Evolutionary conservation across 768 basidiomycete species (phyloP).

Genomic region (Dacryopinax primogenitus): DNA sequence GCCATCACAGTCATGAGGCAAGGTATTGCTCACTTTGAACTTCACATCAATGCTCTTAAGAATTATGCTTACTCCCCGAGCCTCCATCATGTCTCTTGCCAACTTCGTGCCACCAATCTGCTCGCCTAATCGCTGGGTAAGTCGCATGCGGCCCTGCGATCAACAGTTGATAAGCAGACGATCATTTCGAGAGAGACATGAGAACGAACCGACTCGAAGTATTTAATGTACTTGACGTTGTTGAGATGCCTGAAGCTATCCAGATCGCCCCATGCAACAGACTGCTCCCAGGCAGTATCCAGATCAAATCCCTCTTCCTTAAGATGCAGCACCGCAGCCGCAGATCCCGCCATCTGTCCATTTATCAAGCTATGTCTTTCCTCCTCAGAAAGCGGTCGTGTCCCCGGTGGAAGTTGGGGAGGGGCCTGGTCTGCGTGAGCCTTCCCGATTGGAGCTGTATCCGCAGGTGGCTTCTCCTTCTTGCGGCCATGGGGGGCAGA

Average conservation of each 20-base stretch:
- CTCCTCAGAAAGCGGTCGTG: too few relatives aligned
- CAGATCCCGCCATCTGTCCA: too few relatives aligned
- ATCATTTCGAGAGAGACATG: background rate
- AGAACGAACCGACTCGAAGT: background rate
- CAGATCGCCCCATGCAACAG: slow-evolving; percentile 10
- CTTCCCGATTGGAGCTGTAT: background rate
- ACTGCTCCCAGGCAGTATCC: slow-evolving; percentile 7
- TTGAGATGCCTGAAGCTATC: slow-evolving; percentile 15
- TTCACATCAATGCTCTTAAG: slow-evolving; percentile 11
- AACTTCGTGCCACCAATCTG: background rate
- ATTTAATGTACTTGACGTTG: slow-evolving; percentile 11
- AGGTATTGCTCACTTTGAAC: slow-evolving; percentile 4
- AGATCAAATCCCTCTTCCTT: background rate
- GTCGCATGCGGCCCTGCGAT: background rate
- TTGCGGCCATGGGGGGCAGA: background rate
- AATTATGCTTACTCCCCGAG: slow-evolving; percentile 10
- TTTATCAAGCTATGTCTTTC: too few relatives aligned
- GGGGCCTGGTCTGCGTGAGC: too few relatives aligned
- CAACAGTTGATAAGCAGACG: background rate
- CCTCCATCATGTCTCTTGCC: slow-evolving; percentile 3
- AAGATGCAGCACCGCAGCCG: too few relatives aligned
- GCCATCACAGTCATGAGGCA: too few relatives aligned
- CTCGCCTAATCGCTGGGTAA: slow-evolving; percentile 6
- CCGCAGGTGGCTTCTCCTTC: background rate
- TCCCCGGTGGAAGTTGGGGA: background rate